phyloP scores from a whole-genome alignment of 2,329 filamentous ascomycete genomes.

The Neocatenulostroma microsporum region DNA sequence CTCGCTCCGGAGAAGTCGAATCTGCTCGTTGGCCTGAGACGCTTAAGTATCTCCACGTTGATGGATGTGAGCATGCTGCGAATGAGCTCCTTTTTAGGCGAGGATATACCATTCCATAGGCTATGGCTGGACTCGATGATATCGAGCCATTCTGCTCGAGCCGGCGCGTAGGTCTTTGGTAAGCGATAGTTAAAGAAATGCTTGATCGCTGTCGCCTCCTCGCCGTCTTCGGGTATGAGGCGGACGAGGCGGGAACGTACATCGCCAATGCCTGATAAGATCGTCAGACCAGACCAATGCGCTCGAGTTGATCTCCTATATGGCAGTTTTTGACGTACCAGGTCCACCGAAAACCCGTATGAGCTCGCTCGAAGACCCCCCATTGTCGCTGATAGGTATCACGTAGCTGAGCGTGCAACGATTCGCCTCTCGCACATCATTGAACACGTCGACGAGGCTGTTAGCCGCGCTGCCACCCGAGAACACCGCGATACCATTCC shows the following conservation, averaged over 20 bases:
- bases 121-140: conserved; percentile 75
- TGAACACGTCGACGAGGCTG: conserved; percentile 85
- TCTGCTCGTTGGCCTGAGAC: conserved; percentile 37
- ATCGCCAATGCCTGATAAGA: conserved; percentile 68
- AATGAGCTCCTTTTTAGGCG: conserved; percentile 46
- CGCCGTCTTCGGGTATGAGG: conserved; percentile 63
- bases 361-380: conserved; percentile 85
- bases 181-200: conserved; percentile 82
- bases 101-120: conserved; percentile 57
- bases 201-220: conserved; percentile 67
- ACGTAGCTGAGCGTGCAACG: conserved; percentile 68
- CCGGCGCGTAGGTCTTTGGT: conserved; percentile 51
- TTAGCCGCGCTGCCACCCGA: conserved; percentile 93
- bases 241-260: conserved; percentile 68
- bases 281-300: too few relatives aligned
- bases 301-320: too few relatives aligned
- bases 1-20: conserved; percentile 46
- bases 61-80: conserved; percentile 44
- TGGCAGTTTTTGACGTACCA: too few relatives aligned
- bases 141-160: conserved; percentile 74
- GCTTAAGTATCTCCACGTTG: conserved; percentile 44
- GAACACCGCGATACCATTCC: conserved; percentile 67
- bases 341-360: conserved; percentile 93
- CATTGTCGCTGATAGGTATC: conserved; percentile 94
- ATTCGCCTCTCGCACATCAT: conserved; percentile 51